Evolutionary conservation across 2,329 filamentous ascomycete genomes (phyloP), one percentile per base, ranked within the genome.

Genomic region (Phaeosphaeriaceae sp.): DNA sequence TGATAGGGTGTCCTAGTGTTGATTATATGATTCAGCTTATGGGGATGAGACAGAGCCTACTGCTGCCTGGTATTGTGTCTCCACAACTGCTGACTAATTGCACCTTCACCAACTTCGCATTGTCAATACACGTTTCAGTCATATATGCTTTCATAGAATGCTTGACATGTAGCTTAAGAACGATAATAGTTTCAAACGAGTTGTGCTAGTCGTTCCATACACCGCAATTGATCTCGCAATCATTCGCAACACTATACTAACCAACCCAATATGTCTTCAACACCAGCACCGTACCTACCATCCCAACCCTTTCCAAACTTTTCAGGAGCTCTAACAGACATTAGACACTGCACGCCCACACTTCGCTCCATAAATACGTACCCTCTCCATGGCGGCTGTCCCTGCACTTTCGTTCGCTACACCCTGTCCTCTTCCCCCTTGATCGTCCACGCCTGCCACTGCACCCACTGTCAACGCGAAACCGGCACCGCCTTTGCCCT

Each of bases 401-500:
- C 55, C 50, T 73, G 71, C 59, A 54, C 53, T 19, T 24, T 52
- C 27, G 54, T 72, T 17, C 57, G 60, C 24, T 72, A 72, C 60
- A 61, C 52, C 19, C 56, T 75, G 36, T 48, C 58, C 25, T 56
- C 52, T 24, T n/a, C 60, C 1, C 70, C 72, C 41, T 68, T 83
- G 31, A 53, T 60, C 42, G 49, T 52, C 19, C 56, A 83, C 65
- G 79, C 76, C 73, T 83, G 81, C 69, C 78, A 82, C 68, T 83
- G 81, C 72, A 80, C 78, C 41, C 62, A 69, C 54, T 83, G 81
- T 70, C 80, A 83, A 64, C 79, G 76, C 53, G 78, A 81, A 63
- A 76, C 76, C 9, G 80, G 81, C 54, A 71, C 75, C 44, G 74
- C 70, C 51, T 76, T 74, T 56, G 67, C 52, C 47, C 44, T 82